Conservation (phyloP, 805 yeast genomes). For the Pichia heedii region DNA sequence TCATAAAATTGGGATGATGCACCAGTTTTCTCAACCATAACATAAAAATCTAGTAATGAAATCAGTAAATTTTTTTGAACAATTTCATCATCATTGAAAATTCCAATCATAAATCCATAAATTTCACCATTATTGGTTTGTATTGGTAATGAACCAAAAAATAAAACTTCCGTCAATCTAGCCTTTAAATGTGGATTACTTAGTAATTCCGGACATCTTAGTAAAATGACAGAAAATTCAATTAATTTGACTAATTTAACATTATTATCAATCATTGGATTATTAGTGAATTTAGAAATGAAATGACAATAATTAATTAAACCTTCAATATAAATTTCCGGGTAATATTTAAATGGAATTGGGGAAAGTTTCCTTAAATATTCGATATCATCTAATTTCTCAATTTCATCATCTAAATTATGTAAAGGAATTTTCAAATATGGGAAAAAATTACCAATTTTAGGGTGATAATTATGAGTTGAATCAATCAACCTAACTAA, state of each 20-base stretch:
- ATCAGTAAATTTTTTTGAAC: constrained; percentile 63
- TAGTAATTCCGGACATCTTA: constrained; percentile 77
- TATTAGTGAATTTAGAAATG: constrained; percentile 44
- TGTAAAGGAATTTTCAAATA: constrained; percentile 46
- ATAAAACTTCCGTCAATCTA: constrained; percentile 69
- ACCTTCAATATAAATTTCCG: constrained; percentile 82
- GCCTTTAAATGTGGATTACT: constrained; percentile 93
- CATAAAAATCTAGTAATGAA: constrained; percentile 82
- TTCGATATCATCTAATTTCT: constrained; percentile 69
- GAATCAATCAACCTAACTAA: constrained; percentile 70
- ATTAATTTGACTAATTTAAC: constrained; percentile 49
- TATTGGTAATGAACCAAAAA: constrained; percentile 57
- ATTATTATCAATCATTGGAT: constrained; percentile 47
- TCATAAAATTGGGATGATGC: constrained; percentile 93
- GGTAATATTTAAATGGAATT: constrained; percentile 68
- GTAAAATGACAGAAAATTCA: constrained; percentile 62
- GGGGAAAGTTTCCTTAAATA: constrained; percentile 59
- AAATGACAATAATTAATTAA: constrained; percentile 62
- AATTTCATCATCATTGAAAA: constrained; percentile 54
- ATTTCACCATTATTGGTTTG: constrained; percentile 30
- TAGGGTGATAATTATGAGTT: constrained; percentile 49
- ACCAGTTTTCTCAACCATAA: constrained; percentile 93
- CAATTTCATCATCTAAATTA: constrained; percentile 50
- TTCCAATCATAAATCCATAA: constrained; percentile 69
- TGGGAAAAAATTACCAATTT: constrained; percentile 11